Base-by-base conservation (phyloP, 2,329 filamentous ascomycete species). In the Fusarium cyanostomum region DNA sequence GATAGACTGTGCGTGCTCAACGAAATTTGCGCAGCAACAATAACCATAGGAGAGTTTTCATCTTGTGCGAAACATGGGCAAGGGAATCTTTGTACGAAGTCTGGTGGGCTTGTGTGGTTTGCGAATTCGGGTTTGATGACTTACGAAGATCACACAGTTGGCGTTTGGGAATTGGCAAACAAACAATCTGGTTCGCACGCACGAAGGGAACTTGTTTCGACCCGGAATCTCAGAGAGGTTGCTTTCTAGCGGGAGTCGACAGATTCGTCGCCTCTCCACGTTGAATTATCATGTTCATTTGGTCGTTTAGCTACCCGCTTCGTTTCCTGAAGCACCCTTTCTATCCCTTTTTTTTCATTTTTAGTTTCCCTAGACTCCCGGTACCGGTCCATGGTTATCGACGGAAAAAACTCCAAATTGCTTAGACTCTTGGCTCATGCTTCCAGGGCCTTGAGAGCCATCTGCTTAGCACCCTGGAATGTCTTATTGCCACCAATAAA, bases 401-500 rank as follows among this genome's bases (percentile, higher is more conserved):
- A 49, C 46, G 41, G 31, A 49, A 50, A n/a, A 34, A 34, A 44
- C 41, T 43, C 38, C 34, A 49, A 34, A 49, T 52, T 50, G 15
- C 35, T 35, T 15, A 43, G 38, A 27, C n/a, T 35, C 24, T 24
- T 27, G 31, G n/a, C 16, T 49, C 71, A 80, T 52, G 76, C 68
- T 33, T 79, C 85, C 62, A 92, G 79, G 2, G 91, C 90, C 82
- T 91, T 92, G 76, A 84, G 79, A 5, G 94, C 93, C 92, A 98
- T 96, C 56, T 88, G 87, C 75, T 92, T 85, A 24, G 88, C 94
- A 27, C 95, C 95, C 61, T 96, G 92, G 71, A 91, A 95, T 0
- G 91, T 96, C 83, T 91, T 90, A 79, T 97, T 96, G 3, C 95
- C 95, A 15, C 95, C 95, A 73, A 98, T 98, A 79, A 99, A 99